phyloP scores from a whole-genome alignment of 768 basidiomycete genomes.

The Tephrocybe rancida region DNA sequence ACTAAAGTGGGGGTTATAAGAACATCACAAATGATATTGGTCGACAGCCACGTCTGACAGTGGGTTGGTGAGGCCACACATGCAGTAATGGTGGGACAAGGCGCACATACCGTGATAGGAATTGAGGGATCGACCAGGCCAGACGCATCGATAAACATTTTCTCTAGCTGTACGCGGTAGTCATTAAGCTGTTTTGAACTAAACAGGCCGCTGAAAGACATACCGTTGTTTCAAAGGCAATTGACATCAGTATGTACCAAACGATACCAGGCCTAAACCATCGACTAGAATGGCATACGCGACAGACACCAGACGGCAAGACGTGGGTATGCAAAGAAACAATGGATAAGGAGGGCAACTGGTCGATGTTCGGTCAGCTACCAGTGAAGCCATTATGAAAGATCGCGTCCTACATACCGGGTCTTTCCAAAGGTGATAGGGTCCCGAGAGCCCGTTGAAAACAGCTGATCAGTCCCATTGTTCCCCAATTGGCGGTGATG shows the following conservation, averaged over 20 bases:
- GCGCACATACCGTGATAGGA: not conserved
- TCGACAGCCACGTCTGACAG: not conserved
- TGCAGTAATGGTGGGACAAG: not conserved
- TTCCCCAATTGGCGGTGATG: not conserved
- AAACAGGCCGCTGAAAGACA: not conserved
- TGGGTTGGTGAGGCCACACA: not conserved
- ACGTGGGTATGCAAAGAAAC: not conserved
- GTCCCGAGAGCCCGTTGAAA: not conserved
- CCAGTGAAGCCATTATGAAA: too few relatives aligned
- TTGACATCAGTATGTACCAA: slow-evolving; percentile 9
- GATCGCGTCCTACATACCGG: too few relatives aligned
- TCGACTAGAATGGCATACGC: not conserved
- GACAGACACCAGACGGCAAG: not conserved
- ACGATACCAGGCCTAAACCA: slow-evolving; percentile 11
- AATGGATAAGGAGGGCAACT: not conserved
- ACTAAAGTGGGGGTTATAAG: not conserved
- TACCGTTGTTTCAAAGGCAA: not conserved
- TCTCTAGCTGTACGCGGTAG: not conserved
- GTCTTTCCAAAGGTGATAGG: not conserved
- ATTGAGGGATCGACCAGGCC: not conserved
- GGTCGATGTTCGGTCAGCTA: not conserved
- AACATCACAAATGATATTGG: not conserved
- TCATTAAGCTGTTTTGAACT: too few relatives aligned
- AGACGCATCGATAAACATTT: not conserved
- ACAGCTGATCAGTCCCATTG: too few relatives aligned